Evolutionary conservation across 306 rosid species (phyloP).

Genomic region (Quercus variabilis): DNA sequence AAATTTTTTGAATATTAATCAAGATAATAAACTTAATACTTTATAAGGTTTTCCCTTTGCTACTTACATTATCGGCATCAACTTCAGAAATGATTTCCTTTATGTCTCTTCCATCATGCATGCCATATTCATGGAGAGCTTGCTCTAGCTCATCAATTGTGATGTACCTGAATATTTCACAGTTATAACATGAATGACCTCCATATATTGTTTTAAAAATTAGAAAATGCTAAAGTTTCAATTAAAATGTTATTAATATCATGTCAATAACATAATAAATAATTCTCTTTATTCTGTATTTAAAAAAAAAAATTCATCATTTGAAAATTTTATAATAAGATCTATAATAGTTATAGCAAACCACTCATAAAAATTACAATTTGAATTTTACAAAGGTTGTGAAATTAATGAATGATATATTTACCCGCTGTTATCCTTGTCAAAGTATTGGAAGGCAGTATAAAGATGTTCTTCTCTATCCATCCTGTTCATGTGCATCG

Average conservation of each 20-base stretch:
- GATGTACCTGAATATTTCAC: constrained; percentile 49
- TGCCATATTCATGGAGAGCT: constrained; percentile 75
- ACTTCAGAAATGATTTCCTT: constrained; percentile 75
- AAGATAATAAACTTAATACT: not conserved
- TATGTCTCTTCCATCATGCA: constrained; percentile 91
- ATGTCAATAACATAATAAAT: too few species aligned
- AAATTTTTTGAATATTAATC: not conserved
- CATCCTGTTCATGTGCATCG: constrained; percentile 91
- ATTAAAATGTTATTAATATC: too few species aligned
- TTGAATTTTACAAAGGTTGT: not conserved
- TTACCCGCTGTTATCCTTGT: constrained; percentile 96
- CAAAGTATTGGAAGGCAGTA: constrained; percentile 95
- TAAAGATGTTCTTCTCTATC: constrained; percentile 95
- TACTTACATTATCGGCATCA: constrained; percentile 80
- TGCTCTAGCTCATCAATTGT: constrained; percentile 90
- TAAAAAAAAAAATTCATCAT: too few species aligned
- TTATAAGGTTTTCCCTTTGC: not conserved
- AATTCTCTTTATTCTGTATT: too few species aligned
- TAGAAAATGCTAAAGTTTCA: too few species aligned
- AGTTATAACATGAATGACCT: not conserved
- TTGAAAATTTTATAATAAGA: too few species aligned
- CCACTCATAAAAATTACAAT: not conserved
- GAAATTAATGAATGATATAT: not conserved
- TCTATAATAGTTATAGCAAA: not conserved
- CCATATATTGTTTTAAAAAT: too few species aligned